Percentiles rank a stretch among this genome's conserved stretches.
Conservation (phyloP, 148 eudicot genomes). For the Rhododendron molle region DNA sequence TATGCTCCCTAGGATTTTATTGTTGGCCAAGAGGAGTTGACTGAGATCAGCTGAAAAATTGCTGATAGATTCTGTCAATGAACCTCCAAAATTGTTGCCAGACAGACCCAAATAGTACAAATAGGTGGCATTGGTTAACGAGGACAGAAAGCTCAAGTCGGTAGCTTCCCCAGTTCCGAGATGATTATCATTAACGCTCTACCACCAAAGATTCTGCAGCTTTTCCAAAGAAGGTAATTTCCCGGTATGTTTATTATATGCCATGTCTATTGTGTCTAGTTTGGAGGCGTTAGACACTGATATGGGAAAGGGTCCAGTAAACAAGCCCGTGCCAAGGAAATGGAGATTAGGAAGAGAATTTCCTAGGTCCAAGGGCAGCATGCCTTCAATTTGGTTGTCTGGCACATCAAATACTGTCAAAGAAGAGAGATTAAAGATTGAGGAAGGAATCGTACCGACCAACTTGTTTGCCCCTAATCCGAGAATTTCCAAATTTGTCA, state of each 20-base stretch:
- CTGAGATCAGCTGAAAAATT: background rate
- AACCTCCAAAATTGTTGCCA: slow-evolving; percentile 12
- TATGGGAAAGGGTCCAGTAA: slow-evolving; percentile 21
- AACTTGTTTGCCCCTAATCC: too few relatives aligned
- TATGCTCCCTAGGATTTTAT: too few relatives aligned
- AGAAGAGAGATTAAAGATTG: slow-evolving; percentile 20
- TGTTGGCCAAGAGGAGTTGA: too few relatives aligned
- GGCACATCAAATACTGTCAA: background rate
- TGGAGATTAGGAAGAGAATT: slow-evolving; percentile 18
- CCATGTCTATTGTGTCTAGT: slow-evolving; percentile 13
- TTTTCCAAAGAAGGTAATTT: slow-evolving; percentile 13
- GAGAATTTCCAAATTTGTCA: slow-evolving; percentile 4
- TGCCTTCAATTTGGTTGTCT: background rate
- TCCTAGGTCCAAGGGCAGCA: background rate
- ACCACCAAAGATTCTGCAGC: background rate
- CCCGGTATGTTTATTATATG: slow-evolving; percentile 18
- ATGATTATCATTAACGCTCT: background rate
- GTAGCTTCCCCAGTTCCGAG: background rate
- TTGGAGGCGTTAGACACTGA: slow-evolving; percentile 22
- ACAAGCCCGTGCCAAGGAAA: slow-evolving; percentile 8
- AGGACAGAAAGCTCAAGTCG: background rate
- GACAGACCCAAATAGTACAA: slow-evolving; percentile 11
- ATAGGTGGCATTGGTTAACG: background rate
- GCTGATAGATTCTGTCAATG: slow-evolving; percentile 4
- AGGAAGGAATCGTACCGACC: slow-evolving; percentile 16